Evolutionary conservation across 2,329 filamentous ascomycete genomes (phyloP).

Genomic region (Fusarium praegraminearum): DNA sequence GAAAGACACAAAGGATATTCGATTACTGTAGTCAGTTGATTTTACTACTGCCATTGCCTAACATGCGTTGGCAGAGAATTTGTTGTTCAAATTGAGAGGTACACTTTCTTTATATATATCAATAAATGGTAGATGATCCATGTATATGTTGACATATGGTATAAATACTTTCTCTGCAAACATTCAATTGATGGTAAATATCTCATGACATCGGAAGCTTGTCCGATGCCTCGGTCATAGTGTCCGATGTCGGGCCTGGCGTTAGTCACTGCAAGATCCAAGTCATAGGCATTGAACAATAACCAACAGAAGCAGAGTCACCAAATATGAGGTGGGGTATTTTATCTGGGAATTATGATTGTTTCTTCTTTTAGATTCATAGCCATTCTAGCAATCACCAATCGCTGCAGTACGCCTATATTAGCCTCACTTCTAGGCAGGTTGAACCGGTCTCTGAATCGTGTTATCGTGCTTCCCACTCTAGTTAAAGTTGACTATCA

Average conservation of each 20-base stretch:
- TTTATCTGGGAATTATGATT: background rate
- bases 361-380: too few relatives aligned
- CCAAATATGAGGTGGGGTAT: background rate
- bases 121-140: background rate
- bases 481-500: background rate
- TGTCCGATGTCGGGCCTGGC: constrained; percentile 15
- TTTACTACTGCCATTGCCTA: background rate
- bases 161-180: background rate
- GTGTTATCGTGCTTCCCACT: constrained; percentile 5
- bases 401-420: background rate
- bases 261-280: background rate
- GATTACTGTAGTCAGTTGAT: background rate
- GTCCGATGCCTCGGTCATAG: constrained; percentile 23
- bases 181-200: background rate
- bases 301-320: background rate
- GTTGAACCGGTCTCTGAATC: background rate
- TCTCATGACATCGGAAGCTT: constrained; percentile 7
- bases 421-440: background rate
- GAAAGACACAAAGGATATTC: background rate
- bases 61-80: background rate
- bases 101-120: background rate
- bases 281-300: background rate
- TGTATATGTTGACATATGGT: background rate
- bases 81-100: background rate
- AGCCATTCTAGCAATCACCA: background rate